Base-by-base conservation (phyloP, 768 basidiomycete species). In the Pisolithus albus region DNA sequence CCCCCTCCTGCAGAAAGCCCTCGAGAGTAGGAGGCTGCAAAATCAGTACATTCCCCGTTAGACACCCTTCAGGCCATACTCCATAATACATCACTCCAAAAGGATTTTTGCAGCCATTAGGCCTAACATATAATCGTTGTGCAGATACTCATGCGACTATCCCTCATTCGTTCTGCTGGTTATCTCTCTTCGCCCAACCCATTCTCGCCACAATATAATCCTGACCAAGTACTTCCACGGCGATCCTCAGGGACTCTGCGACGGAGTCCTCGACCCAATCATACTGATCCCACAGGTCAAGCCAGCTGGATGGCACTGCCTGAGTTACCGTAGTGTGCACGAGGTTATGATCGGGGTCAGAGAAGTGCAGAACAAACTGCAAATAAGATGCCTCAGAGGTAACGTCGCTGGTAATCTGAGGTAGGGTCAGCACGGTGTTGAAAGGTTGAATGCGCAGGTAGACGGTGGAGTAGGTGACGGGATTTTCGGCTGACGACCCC, bases 181-280 rank as follows among this genome's bases (percentile, higher is more conserved):
- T 3, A 6, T 49, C 58, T 37, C 72, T 76, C 34, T 68, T 73
- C 9, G 67, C 76, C 87, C 90, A 92, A 1, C 90, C 84, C 92
- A 93, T 93, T 52, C 92, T 73, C 32, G 81, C 76, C 39, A 85
- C 88, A 13, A 94, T 75, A 61, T 94, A 94, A 61, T 95, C 91
- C 69, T 97, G 93, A 2, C 92, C 92, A 53, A 97, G 72, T 16
- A 93, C 81, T 70, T 97, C 94, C 26, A 95, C 82, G 7, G 86
- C 89, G 13, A 91, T 74, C 51, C 90, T 74, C 52, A 99, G 70
- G 0, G 82, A 80, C 61, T 97, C 95, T 4, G 93, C 94, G 54
- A 97, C 79, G 37, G 88, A 67, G 62, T 99, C 94, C 68, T 99
- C 96, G 11, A 98, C 93, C 96, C 96, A 95, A 41, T 89, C 86